phyloP scores from a whole-genome alignment of 2,329 filamentous ascomycete species.

The Neophaeococcomyces aloes region DNA sequence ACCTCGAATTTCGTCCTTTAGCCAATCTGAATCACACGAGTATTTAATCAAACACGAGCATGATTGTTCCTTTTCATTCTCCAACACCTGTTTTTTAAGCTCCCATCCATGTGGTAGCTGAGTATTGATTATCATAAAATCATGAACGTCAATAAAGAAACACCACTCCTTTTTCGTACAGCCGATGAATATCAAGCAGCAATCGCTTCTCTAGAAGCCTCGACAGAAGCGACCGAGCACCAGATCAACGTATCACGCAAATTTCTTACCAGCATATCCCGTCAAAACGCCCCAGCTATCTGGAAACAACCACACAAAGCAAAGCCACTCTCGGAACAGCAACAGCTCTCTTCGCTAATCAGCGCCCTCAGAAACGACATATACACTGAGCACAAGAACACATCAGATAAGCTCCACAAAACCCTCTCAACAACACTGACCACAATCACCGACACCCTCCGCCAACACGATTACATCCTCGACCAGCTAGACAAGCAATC shows the following conservation, averaged over 20 bases:
- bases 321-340: neutral
- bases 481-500: neutral
- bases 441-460: constrained; percentile 1
- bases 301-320: neutral
- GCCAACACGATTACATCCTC: constrained; percentile 2
- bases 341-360: neutral
- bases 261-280: neutral
- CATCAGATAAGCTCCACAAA: neutral
- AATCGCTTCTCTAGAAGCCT: constrained; percentile 12
- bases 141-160: neutral
- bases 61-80: no score
- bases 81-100: no score
- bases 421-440: neutral
- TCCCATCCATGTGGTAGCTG: no score
- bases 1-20: no score
- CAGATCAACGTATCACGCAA: constrained; percentile 1
- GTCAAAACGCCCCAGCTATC: neutral
- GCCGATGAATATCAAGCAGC: constrained; percentile 9
- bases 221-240: constrained; percentile 10
- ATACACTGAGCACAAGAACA: neutral
- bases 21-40: no score
- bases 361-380: neutral
- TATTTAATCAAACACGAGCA: no score
- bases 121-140: no score
- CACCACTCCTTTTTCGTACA: neutral